Percentiles rank a stretch among this genome's conserved stretches.
These are phyloP conservation scores for Trebouxia sp. DNA, from an alignment of 139 green algal genomes.

Conservation along the genomic window DNA sequence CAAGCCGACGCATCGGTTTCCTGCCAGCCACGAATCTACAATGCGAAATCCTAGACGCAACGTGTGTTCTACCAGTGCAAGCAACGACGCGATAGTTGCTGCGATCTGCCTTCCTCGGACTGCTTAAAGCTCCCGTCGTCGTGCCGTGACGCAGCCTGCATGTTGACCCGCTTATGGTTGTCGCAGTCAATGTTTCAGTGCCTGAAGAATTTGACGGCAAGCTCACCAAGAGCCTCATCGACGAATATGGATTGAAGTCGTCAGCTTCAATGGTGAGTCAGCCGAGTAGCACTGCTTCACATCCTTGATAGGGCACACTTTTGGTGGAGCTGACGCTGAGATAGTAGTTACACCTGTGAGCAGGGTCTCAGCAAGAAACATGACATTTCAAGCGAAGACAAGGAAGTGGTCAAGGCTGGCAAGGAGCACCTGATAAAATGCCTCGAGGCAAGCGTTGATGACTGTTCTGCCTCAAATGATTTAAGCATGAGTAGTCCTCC, in stretches of 20 bases:
- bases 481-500: too few species aligned
- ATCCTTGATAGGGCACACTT: too few species aligned
- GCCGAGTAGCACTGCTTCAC: neutral
- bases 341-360: neutral
- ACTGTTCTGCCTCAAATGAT: too few species aligned
- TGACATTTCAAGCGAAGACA: slow-evolving; percentile 34
- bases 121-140: too few species aligned
- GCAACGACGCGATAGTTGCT: too few species aligned
- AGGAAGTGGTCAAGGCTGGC: slow-evolving; percentile 7
- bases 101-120: too few species aligned
- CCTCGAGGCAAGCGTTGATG: slow-evolving; percentile 22
- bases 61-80: too few species aligned
- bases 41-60: too few species aligned
- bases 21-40: too few species aligned
- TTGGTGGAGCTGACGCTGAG: neutral
- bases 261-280: slow-evolving; percentile 29
- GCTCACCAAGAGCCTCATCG: slow-evolving; percentile 26
- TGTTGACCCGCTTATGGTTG: neutral
- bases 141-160: neutral
- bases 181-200: slow-evolving; percentile 34
- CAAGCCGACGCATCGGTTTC: too few species aligned
- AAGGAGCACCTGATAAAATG: slow-evolving; percentile 21
- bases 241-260: slow-evolving; percentile 6
- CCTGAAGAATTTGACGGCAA: slow-evolving; percentile 28
- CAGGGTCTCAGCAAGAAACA: slow-evolving; percentile 28